Base-by-base conservation (phyloP, 345 rosid species). In the Microcos paniculata region DNA sequence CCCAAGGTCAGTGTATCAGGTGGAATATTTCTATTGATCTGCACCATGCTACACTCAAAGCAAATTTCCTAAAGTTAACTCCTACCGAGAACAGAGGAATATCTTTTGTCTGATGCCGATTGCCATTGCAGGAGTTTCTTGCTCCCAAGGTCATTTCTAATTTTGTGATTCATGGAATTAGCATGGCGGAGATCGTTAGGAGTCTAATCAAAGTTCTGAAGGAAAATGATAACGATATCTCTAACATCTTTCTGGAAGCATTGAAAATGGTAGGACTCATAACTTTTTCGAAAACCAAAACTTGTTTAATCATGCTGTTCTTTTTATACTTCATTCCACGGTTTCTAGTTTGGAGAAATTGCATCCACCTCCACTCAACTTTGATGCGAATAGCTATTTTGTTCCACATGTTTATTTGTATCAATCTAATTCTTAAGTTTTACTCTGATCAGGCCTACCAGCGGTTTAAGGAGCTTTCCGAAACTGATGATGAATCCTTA, bases 81-180 rank as follows among this genome's bases (percentile, higher is more conserved):
- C 45, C 8, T 42, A 42, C 45, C 11, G 1, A 9, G 8, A 42
- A 42, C 11, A 42, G 6, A 42, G 45, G 8, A 42, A 9, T 42
- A 4, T 42, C 45, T 40, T 6, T 40, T 42, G 9, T 7, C 19
- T 67, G n/a, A 21, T 43, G 19, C 23, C 8, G 26, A 42, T 62
- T 64, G 61, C 63, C 76, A 49, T 64, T 78, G 84, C 91, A 94
- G 98, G 98, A 90, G 11, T 83, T 76, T 85, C 94, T 94, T 74
- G 88, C 86, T 76, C 90, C 97, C 10, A 88, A 88, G 82, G 89
- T 94, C 75, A 87, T 94, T 78, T 94, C 97, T 79, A 96, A 94
- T 84, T 88, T 85, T 88, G 90, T 80, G 57, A 89, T 91, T 96
- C 97, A 94, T 81, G 98, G 97, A 64, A 69, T 88, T 52, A 79